These are phyloP conservation scores for Glutinoglossum americanum DNA, from an alignment of 495 filamentous ascomycete species.

Conservation along the genomic window DNA sequence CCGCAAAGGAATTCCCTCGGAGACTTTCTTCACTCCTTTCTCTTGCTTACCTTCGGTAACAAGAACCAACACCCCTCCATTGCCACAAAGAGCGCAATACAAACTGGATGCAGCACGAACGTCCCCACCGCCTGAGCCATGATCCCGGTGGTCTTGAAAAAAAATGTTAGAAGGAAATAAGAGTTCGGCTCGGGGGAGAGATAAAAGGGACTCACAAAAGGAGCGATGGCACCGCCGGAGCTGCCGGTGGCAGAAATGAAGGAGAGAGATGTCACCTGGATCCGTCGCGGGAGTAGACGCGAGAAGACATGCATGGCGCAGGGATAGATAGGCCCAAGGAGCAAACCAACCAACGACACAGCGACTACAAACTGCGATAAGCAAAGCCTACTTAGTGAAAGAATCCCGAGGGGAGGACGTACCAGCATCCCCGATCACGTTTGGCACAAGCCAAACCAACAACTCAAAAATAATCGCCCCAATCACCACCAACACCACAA, in stretches of 20 bases:
- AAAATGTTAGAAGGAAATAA: background rate
- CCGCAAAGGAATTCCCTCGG: too few species aligned
- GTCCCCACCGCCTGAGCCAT: slow-evolving; percentile 47
- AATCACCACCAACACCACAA: slow-evolving; percentile 36
- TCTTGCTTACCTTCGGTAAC: slow-evolving; percentile 32
- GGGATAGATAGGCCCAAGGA: slow-evolving; percentile 62
- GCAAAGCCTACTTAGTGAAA: too few species aligned
- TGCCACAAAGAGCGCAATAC: slow-evolving; percentile 39
- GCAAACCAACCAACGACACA: slow-evolving; percentile 46
- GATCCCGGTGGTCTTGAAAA: slow-evolving; percentile 32
- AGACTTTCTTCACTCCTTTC: slow-evolving; percentile 31
- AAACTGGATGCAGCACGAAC: slow-evolving; percentile 54
- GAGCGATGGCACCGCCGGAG: slow-evolving; percentile 50
- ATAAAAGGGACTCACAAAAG: slow-evolving; percentile 23
- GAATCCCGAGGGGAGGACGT: too few species aligned
- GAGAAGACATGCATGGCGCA: slow-evolving; percentile 47
- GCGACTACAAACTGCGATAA: slow-evolving; percentile 22
- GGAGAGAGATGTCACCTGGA: slow-evolving; percentile 45
- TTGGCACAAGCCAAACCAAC: slow-evolving; percentile 53
- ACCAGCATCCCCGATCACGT: slow-evolving; percentile 42
- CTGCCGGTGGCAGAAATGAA: slow-evolving; percentile 55
- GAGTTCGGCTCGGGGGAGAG: background rate
- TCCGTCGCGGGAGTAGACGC: slow-evolving; percentile 32
- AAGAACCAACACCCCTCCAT: slow-evolving; percentile 48
- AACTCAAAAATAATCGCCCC: slow-evolving; percentile 45